Base-by-base conservation (phyloP, 176 grass and related monocot genomes). In the Echinochloa phyllopogon region DNA sequence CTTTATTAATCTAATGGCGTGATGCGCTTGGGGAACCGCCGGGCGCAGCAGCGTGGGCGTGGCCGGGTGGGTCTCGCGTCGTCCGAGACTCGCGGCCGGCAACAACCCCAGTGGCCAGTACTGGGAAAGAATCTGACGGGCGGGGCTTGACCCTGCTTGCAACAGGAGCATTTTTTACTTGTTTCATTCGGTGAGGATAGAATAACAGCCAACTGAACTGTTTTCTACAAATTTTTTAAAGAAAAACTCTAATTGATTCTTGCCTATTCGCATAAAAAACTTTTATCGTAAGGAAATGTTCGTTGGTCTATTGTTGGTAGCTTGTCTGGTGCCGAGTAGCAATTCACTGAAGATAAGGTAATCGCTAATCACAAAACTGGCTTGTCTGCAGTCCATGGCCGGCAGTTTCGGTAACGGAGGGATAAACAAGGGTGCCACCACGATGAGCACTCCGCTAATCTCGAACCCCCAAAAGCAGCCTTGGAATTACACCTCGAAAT, bases 371-470 rank as follows among this genome's bases (percentile, higher is more conserved):
- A 40, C 11, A 13, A 11, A 80, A 51, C 8, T 41, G 40, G 47
- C n/a, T 37, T 42, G 67, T 51, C 45, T 64, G 11, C 47, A 41
- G 25, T 47, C 42, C 15, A 14, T 25, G 74, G 78, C 72, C 88
- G 78, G 78, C 84, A 86, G 83, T 72, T 90, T 90, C 8, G 79
- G 57, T 64, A 78, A 29, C 1, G 47, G 83, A 77, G 56, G 65
- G 47, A 72, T 82, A 81, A 66, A 82, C 6, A 49, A 86, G 21
- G 10, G 56, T 17, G 64, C 45, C 65, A 23, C 55, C 25, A 68
- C n/a, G 15, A 21, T 81, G 23, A 86, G 20, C 65, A 50, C 72
- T 89, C 64, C 64, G 40, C 67, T 72, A 65, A 50, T 83, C 78
- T 82, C 84, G 40, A 29, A 17, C 42, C 11, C 15, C 65, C 72